Evolutionary conservation across 2,329 filamentous ascomycete species (phyloP), one percentile per base, ranked within the genome.

Genomic region (Basipetospora chlamydospora): DNA sequence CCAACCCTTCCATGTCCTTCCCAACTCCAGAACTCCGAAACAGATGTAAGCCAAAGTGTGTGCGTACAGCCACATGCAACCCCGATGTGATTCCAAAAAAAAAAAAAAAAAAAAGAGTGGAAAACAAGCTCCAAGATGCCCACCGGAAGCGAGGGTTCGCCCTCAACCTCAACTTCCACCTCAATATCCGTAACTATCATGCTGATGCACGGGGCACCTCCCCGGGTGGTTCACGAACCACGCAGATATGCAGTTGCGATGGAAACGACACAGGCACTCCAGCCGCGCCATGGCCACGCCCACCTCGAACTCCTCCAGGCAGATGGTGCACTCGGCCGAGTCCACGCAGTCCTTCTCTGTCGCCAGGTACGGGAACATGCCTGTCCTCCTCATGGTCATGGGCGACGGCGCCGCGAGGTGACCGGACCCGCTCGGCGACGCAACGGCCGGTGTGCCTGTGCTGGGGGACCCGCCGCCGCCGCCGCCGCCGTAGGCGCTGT

Each of bases 261-360:
- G 75, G 46, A 79, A 80, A 13, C 73, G 64, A 49, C 75, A 80
- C 18, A 80, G 61, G 46, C 75, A 80, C 53, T 79, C 75, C 33
- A 80, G 54, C 29, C 75, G 60, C n/a, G 70, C 74, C 74, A 80
- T 78, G 18, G 63, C 54, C 20, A 69, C 64, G 2, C 73, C 73
- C 0, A 68, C 70, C 40, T 71, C 65, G 42, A 77, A 77, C 49
- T 79, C 74, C 46, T 79, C 75, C 3, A 80, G 58, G 44, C 75
- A 80, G 35, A 80, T 79, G 5, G 72, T 77, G 49, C 74, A 79
- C 53, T 80, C 75, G 3, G 72, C 74, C 40, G 71, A 69, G 43
- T 77, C 70, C n/a, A 76, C 65, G 44, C 73, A 77, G 50, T 80
- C 75, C 56, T 79, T 80, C 47, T 78, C 75, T 8, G 73, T 78